These are phyloP conservation scores for Pseudozyma sp. DNA, from an alignment of 1,284 basidiomycete genomes.

Conservation along the genomic window DNA sequence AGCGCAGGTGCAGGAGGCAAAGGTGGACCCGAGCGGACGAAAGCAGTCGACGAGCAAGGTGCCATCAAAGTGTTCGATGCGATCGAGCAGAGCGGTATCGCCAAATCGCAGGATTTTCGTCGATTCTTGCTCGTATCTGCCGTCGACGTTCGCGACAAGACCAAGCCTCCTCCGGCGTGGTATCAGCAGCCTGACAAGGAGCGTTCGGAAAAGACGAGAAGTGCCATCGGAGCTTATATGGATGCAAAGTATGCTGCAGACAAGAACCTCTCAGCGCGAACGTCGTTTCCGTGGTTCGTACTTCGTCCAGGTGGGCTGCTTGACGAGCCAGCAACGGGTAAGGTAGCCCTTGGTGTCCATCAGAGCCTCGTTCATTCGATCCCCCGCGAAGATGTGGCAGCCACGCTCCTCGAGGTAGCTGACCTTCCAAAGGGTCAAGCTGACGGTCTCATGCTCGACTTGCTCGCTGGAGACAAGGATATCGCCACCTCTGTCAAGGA, in stretches of 20 bases:
- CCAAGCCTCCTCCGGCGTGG: constrained; percentile 67
- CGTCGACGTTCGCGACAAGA: constrained; percentile 75
- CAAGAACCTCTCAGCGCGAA: constrained; percentile 75
- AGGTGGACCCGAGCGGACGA: constrained; percentile 75
- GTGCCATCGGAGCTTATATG: constrained; percentile 52
- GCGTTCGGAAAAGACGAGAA: constrained; percentile 65
- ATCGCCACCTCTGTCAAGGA: constrained; percentile 73
- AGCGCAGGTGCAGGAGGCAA: constrained; percentile 79
- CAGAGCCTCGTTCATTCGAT: constrained; percentile 41
- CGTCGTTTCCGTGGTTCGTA: constrained; percentile 78
- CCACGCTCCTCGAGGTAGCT: constrained; percentile 73
- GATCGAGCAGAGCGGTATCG: constrained; percentile 73
- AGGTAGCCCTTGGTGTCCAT: constrained; percentile 48
- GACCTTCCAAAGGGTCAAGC: constrained; percentile 73
- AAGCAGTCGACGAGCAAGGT: constrained; percentile 78
- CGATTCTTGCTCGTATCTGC: constrained; percentile 76
- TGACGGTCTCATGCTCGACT: constrained; percentile 76
- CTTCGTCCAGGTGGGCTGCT: constrained; percentile 76
- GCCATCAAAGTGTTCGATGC: constrained; percentile 81
- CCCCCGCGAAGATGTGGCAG: constrained; percentile 76
- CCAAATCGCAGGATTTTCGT: constrained; percentile 70
- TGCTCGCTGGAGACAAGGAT: constrained; percentile 74
- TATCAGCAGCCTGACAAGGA: constrained; percentile 44
- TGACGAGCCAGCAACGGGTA: constrained; percentile 69
- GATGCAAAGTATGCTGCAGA: constrained; percentile 74